phyloP scores from a whole-genome alignment of 306 rosid species.

The Sophora flavescens region DNA sequence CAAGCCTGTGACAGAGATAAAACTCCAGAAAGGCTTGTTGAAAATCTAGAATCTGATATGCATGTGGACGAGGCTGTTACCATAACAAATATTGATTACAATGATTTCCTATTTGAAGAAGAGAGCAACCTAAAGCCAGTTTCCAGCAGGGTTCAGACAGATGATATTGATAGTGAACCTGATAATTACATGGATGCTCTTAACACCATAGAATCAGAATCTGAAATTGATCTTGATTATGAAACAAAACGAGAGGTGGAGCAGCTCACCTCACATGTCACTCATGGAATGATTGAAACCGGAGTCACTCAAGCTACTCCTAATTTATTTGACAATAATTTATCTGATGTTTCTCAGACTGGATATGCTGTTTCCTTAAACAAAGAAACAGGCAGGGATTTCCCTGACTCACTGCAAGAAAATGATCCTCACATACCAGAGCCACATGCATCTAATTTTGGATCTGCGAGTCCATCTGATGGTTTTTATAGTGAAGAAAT shows the following conservation, averaged over 20 bases:
- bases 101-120: constrained; percentile 51
- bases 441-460: constrained; percentile 30
- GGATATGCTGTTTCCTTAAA: constrained; percentile 52
- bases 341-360: constrained; percentile 53
- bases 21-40: constrained; percentile 49
- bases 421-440: constrained; percentile 33
- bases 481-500: constrained; percentile 39
- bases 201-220: constrained; percentile 87
- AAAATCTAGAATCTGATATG: constrained; percentile 49
- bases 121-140: constrained; percentile 53
- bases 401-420: constrained; percentile 41
- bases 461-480: constrained; percentile 18
- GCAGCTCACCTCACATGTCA: constrained; percentile 39
- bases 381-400: constrained; percentile 45
- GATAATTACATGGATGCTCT: constrained; percentile 93
- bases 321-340: constrained; percentile 47
- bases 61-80: constrained; percentile 49
- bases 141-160: constrained; percentile 50
- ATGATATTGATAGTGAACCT: constrained; percentile 83
- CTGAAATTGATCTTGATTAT: constrained; percentile 80
- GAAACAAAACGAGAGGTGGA: constrained; percentile 76
- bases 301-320: constrained; percentile 51
- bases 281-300: constrained; percentile 53
- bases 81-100: constrained; percentile 52
- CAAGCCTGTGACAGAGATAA: constrained; percentile 56